A percentile compares a stretch with the other conserved stretches of the same genome.
phyloP scores from a whole-genome alignment of 2,329 filamentous ascomycete genomes.

The Coniochaeta sp. region DNA sequence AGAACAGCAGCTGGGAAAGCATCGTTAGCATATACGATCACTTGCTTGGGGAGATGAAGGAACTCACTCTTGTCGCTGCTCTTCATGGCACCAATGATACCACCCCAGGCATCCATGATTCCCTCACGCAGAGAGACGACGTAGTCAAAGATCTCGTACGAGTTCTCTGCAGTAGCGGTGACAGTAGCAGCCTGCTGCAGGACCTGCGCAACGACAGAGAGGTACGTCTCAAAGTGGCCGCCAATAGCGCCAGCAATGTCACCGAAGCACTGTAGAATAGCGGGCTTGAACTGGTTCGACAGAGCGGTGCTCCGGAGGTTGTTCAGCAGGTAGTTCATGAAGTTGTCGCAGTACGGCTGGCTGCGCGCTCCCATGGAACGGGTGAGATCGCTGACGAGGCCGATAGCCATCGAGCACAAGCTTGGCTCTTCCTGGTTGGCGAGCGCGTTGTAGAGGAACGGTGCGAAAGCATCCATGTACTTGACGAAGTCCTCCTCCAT shows the following conservation, averaged over 20 bases:
- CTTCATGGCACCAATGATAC: conserved; percentile 93
- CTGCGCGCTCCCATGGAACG: conserved; percentile 84
- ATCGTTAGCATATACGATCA: conserved; percentile 18
- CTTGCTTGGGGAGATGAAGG: not conserved
- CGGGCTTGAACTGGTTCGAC: conserved; percentile 94
- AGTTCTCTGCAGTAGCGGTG: conserved; percentile 68
- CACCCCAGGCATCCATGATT: conserved; percentile 98
- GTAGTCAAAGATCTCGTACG: conserved; percentile 95
- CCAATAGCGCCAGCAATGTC: conserved; percentile 95
- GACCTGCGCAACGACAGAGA: conserved; percentile 87
- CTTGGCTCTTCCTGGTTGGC: conserved; percentile 92
- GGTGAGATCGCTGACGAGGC: conserved; percentile 92
- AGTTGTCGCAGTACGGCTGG: conserved; percentile 91
- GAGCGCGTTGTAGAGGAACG: conserved; percentile 89
- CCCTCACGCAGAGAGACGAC: conserved; percentile 90
- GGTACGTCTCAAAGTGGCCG: conserved; percentile 86
- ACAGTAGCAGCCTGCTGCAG: conserved; percentile 88
- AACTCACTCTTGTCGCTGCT: conserved; percentile 64
- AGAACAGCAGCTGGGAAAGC: conserved; percentile 54
- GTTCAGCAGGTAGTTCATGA: conserved; percentile 96
- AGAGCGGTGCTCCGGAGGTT: conserved; percentile 84
- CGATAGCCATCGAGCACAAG: conserved; percentile 95
- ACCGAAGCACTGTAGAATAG: conserved; percentile 95
- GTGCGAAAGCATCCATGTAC: conserved; percentile 94
- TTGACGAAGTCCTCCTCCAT: conserved; percentile 90